These are phyloP conservation scores for Gamsiella multidivaricata DNA, from an alignment of 192 early-diverging fungal genomes.

Conservation along the genomic window DNA sequence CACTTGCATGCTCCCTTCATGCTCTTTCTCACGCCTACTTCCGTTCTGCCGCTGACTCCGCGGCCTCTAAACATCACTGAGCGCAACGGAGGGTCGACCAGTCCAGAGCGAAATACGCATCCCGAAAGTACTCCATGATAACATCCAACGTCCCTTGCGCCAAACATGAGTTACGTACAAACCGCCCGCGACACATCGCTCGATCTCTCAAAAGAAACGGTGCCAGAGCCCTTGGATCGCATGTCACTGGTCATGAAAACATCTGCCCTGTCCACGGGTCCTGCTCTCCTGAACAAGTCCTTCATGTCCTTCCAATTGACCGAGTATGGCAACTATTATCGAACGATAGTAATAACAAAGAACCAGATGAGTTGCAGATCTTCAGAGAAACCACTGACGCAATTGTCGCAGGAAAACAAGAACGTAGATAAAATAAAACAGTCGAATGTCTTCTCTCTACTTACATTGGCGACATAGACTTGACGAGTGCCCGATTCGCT, in stretches of 20 bases:
- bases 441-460: too few relatives aligned
- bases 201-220: slow-evolving; percentile 77
- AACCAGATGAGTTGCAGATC: too few relatives aligned
- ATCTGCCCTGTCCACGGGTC: slow-evolving; percentile 77
- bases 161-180: slow-evolving; percentile 63
- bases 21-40: neutral
- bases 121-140: too few relatives aligned
- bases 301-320: slow-evolving; percentile 91
- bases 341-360: too few relatives aligned
- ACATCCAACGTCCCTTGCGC: too few relatives aligned
- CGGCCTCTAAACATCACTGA: too few relatives aligned
- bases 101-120: too few relatives aligned
- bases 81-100: too few relatives aligned
- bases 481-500: slow-evolving; percentile 54
- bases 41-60: too few relatives aligned
- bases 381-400: too few relatives aligned
- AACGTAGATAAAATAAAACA: too few relatives aligned
- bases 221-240: slow-evolving; percentile 79
- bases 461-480: slow-evolving; percentile 74
- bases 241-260: slow-evolving; percentile 67
- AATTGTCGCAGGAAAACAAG: too few relatives aligned
- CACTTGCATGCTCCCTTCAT: neutral
- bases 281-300: slow-evolving; percentile 83
- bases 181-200: slow-evolving; percentile 77
- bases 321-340: slow-evolving; percentile 76